Conservation (phyloP, 2,329 filamentous ascomycete genomes). For the Fragosphaeria purpurea region DNA sequence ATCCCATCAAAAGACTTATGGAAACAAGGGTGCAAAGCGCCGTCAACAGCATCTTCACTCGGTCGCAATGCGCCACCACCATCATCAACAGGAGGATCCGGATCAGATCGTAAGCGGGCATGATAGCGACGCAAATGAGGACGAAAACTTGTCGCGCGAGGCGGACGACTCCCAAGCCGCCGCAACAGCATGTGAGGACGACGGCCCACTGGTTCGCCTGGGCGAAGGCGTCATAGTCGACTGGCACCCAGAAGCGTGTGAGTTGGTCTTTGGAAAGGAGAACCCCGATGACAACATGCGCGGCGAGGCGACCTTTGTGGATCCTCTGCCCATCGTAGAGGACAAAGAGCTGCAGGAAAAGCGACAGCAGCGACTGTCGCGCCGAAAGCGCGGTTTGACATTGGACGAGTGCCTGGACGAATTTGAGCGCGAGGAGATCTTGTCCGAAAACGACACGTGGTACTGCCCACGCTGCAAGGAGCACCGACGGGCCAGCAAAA, state of each 20-base stretch:
- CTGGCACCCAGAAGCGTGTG: constrained; percentile 63
- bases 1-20: constrained; percentile 35
- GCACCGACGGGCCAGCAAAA: constrained; percentile 84
- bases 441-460: constrained; percentile 95
- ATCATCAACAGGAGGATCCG: constrained; percentile 3
- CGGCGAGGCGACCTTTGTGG: constrained; percentile 50
- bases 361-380: constrained; percentile 51
- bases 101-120: not conserved
- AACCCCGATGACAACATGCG: constrained; percentile 37
- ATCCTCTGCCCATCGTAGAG: constrained; percentile 32
- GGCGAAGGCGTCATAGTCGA: constrained; percentile 82
- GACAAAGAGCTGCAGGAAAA: constrained; percentile 57
- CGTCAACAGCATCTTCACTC: not conserved
- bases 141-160: not conserved
- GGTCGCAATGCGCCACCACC: not conserved
- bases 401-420: constrained; percentile 89
- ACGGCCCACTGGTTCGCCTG: constrained; percentile 61
- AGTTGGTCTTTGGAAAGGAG: constrained; percentile 55
- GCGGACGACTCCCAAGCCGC: constrained; percentile 16
- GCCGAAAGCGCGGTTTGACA: constrained; percentile 66
- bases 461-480: constrained; percentile 96
- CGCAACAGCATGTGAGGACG: constrained; percentile 23
- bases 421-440: constrained; percentile 84
- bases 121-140: not conserved
- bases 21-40: constrained; percentile 32